phyloP scores from a whole-genome alignment of 371 early-diverging fungal species.

The Mortierella sp. region DNA sequence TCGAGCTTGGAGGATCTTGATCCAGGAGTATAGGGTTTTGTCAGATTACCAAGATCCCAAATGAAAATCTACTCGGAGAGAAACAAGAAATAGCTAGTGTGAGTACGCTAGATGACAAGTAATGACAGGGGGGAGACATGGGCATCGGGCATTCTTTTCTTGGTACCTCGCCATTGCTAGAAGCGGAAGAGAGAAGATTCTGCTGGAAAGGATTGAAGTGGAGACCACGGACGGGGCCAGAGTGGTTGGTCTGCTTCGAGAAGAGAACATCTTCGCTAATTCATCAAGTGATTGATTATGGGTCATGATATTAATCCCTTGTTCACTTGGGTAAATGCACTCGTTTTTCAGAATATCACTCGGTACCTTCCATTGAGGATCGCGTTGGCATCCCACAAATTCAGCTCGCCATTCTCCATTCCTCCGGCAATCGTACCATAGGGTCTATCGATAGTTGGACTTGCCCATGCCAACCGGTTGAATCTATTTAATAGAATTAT shows the following conservation, averaged over 20 bases:
- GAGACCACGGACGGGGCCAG: slow-evolving; percentile 92
- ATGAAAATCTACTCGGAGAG: slow-evolving; percentile 76
- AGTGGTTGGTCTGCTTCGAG: slow-evolving; percentile 79
- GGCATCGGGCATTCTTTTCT: not conserved
- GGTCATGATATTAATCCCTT: not conserved
- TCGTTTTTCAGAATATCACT: not conserved
- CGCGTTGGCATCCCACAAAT: slow-evolving; percentile 88
- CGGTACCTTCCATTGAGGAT: slow-evolving; percentile 74
- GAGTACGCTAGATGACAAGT: not conserved
- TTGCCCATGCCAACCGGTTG: slow-evolving; percentile 92
- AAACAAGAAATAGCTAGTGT: not conserved
- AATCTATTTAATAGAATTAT: slow-evolving; percentile 63
- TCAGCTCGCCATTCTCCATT: slow-evolving; percentile 93
- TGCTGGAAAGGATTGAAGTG: slow-evolving; percentile 92
- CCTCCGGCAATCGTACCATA: slow-evolving; percentile 95
- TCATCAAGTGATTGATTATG: slow-evolving; percentile 11
- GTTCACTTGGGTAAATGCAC: not conserved
- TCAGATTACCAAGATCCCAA: slow-evolving; percentile 93
- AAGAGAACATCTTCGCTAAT: slow-evolving; percentile 67
- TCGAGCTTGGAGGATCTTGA: slow-evolving; percentile 85
- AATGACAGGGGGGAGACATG: not conserved
- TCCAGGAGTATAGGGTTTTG: slow-evolving; percentile 92
- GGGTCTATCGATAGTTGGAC: slow-evolving; percentile 64
- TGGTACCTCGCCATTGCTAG: slow-evolving; percentile 90
- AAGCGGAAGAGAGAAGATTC: slow-evolving; percentile 92